Percentiles rank a stretch among this genome's conserved stretches.
phyloP scores from a whole-genome alignment of 2,329 filamentous ascomycete species.

The Rhynchosporium graminicola region DNA sequence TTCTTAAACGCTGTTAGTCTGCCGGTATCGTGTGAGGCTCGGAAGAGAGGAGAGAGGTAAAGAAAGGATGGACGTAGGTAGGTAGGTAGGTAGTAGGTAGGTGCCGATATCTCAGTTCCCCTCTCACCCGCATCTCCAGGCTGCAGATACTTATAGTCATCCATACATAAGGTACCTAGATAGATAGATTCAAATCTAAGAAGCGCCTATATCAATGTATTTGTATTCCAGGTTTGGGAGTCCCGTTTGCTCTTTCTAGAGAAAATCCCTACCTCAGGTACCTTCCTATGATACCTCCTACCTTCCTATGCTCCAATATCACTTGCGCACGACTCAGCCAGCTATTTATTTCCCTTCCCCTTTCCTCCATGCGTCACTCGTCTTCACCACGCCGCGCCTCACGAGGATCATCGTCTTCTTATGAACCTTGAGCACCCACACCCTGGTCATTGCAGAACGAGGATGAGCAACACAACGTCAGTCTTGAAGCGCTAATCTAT shows the following conservation, averaged over 20 bases:
- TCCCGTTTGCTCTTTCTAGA: neutral
- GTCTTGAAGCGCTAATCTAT: slow-evolving; percentile 25
- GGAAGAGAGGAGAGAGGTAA: too few relatives aligned
- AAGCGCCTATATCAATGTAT: neutral
- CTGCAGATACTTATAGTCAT: slow-evolving; percentile 5
- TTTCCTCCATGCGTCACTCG: neutral
- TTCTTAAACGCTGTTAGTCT: slow-evolving; percentile 6
- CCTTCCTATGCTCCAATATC: neutral
- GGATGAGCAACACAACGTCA: slow-evolving; percentile 29
- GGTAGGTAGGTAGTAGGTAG: neutral
- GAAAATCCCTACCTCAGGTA: neutral
- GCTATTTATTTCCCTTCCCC: neutral
- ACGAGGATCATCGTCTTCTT: slow-evolving; percentile 9
- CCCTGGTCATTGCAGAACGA: slow-evolving; percentile 23
- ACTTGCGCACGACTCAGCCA: neutral
- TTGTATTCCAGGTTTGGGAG: neutral
- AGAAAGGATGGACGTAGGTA: neutral
- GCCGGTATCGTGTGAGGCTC: too few relatives aligned
- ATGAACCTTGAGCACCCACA: slow-evolving; percentile 9
- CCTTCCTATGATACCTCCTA: neutral
- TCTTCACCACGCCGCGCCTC: neutral
- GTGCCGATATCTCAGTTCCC: neutral
- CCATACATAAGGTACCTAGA: neutral
- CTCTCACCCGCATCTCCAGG: slow-evolving; percentile 14
- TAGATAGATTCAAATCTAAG: neutral